phyloP scores from a whole-genome alignment of 345 rosid genomes.

The Hibiscus mutabilis region DNA sequence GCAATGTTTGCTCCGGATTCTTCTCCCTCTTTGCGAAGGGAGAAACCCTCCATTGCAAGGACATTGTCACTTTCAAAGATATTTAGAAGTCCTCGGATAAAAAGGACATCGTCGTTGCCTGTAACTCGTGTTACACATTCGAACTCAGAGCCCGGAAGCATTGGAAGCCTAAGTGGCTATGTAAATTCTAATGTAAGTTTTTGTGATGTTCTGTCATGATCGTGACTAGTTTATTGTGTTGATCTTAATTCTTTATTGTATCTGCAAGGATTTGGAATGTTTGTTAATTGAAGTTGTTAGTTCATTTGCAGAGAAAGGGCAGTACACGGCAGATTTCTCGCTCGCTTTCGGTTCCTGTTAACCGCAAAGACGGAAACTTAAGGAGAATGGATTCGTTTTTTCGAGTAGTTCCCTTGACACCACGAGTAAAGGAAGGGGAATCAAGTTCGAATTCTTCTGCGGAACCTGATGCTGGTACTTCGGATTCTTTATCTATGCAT shows the following conservation, averaged over 20 bases:
- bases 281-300: background rate
- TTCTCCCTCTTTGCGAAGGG: conserved; percentile 33
- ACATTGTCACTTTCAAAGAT: conserved; percentile 74
- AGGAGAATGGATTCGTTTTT: conserved; percentile 87
- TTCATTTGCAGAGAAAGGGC: conserved; percentile 52
- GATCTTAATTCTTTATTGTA: too few relatives aligned
- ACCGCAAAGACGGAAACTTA: conserved; percentile 53
- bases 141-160: conserved; percentile 37
- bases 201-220: background rate
- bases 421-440: conserved; percentile 67
- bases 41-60: conserved; percentile 65
- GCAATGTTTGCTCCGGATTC: conserved; percentile 28
- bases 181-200: conserved; percentile 50
- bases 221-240: background rate
- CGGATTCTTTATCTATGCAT: background rate
- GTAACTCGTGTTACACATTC: conserved; percentile 38
- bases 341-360: conserved; percentile 78
- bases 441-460: conserved; percentile 28
- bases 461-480: conserved; percentile 38
- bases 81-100: conserved; percentile 65
- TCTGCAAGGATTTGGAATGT: background rate
- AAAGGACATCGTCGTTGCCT: conserved; percentile 79
- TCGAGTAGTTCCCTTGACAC: conserved; percentile 76
- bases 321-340: conserved; percentile 42
- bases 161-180: conserved; percentile 35